These are phyloP conservation scores for Pythium guiyangense DNA, from an alignment of 352 stramenopile species.

Conservation along the genomic window DNA sequence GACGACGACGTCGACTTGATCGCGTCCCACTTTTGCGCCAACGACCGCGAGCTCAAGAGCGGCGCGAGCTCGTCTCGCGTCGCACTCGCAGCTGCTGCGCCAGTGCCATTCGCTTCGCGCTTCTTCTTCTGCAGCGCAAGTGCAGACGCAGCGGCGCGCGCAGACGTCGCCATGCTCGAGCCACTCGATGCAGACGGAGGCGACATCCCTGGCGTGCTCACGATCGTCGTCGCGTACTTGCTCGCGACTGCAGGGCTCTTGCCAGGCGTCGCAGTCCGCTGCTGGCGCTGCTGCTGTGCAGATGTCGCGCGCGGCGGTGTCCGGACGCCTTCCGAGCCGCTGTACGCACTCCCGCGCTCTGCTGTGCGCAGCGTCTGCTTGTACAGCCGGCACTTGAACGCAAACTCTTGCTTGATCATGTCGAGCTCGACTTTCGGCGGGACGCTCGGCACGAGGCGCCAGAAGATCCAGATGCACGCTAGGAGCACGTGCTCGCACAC, in stretches of 20 bases:
- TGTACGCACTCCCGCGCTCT: constrained; percentile 6
- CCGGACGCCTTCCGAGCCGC: background rate
- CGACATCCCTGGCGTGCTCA: background rate
- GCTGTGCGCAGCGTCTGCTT: constrained; percentile 25
- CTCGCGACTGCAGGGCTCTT: constrained; percentile 5
- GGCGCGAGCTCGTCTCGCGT: constrained; percentile 57
- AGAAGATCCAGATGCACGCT: constrained; percentile 60
- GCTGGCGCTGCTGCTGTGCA: background rate
- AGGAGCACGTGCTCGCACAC: constrained; percentile 65
- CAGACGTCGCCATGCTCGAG: constrained; percentile 11
- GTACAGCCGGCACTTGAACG: constrained; percentile 74
- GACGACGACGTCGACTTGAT: constrained; percentile 4
- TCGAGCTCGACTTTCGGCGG: constrained; percentile 57
- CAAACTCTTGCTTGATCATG: constrained; percentile 61
- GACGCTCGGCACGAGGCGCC: constrained; percentile 57
- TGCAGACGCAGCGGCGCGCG: constrained; percentile 3
- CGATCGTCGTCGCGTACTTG: constrained; percentile 19
- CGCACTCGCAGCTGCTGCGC: background rate
- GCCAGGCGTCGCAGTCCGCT: background rate
- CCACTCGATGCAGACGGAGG: background rate
- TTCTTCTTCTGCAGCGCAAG: constrained; percentile 10
- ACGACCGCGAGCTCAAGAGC: constrained; percentile 45
- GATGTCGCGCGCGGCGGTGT: background rate
- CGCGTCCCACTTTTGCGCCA: constrained; percentile 48
- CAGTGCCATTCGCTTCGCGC: constrained; percentile 9